These are phyloP conservation scores for Rubus parviflorus DNA, from an alignment of 306 rosid species.

Conservation along the genomic window DNA sequence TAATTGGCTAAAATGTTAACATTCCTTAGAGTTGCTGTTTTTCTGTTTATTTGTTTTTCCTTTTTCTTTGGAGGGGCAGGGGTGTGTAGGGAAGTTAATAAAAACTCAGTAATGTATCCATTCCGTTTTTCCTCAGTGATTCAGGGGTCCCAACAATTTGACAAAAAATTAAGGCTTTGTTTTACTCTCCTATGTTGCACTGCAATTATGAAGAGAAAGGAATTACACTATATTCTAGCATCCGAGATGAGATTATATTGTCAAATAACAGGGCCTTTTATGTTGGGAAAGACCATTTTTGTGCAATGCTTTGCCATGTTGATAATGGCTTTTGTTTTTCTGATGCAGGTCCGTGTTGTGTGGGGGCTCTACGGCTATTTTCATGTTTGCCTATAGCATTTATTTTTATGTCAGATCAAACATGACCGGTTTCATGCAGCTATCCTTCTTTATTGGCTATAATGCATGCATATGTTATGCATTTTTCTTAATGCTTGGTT, in stretches of 20 bases:
- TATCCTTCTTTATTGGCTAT: constrained; percentile 70
- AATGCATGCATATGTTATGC: constrained; percentile 78
- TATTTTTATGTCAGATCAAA: constrained; percentile 67
- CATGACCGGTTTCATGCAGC: constrained; percentile 77
- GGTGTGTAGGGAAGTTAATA: not conserved
- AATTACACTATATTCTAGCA: not conserved
- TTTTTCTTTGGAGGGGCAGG: not conserved
- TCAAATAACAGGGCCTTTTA: not conserved
- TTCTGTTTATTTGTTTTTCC: not conserved
- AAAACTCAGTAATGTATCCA: not conserved
- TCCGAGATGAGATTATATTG: not conserved
- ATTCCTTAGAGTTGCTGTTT: not conserved
- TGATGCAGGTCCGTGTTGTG: constrained; percentile 64
- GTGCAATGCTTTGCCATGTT: not conserved
- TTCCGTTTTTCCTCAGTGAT: not conserved
- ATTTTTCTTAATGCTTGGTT: constrained; percentile 75
- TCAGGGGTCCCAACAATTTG: not conserved
- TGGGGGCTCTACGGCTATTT: constrained; percentile 77
- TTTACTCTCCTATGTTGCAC: not conserved
- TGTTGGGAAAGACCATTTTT: not conserved
- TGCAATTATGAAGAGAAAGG: not conserved
- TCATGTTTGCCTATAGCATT: constrained; percentile 68
- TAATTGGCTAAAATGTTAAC: not conserved
- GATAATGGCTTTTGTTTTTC: not conserved
- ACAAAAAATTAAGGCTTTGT: not conserved